Evolutionary conservation across 805 yeast species (phyloP), one percentile per base, ranked within the genome.

Genomic region (Saccharomycopsis synnaedendra): DNA sequence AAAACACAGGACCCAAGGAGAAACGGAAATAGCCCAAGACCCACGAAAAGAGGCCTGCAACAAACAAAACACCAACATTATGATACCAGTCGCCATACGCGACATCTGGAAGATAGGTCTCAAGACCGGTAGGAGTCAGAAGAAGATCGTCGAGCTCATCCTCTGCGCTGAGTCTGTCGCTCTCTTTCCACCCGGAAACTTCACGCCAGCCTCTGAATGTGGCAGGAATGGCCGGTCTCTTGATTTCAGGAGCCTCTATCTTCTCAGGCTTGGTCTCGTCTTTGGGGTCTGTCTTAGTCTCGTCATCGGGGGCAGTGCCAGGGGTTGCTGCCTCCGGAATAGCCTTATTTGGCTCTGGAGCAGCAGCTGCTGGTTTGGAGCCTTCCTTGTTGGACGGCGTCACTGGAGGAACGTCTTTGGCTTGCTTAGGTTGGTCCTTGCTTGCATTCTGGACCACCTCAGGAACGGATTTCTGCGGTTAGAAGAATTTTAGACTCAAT

Each of bases 61-160:
- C 61, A 32, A 83, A 69, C 49, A 87, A 67, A 36, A 80, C 71
- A 0, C 76, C 96, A n/a, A 82, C 80, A 45, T 82, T 81, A 63
- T 93, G 97, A 60, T 82, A 93, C 98, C 98, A 93, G 60, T 93
- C 97, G 46, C 98, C 98, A 57, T 84, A 85, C 10, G 78, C 74
- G 36, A 66, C 70, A 32, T 85, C 82, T 5, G 94, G 94, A 46
- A 93, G 66, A 57, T 81, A 75, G 50, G 76, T 72, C 58, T 88
- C 96, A 50, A 89, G 67, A 35, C 84, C 58, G 0, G 97, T 85
- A 27, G 87, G 79, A 29, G 76, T 74, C 29, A 81, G 72, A 49
- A 79, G 64, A 56, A 88, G 67, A 62, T 88, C 96, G 53, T 75
- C 71, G 48, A 80, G 67, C 57, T 81, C 85, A 60, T 86, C 95